These are phyloP conservation scores for Begonia loranthoides DNA, from an alignment of 306 rosid species.

Conservation along the genomic window DNA sequence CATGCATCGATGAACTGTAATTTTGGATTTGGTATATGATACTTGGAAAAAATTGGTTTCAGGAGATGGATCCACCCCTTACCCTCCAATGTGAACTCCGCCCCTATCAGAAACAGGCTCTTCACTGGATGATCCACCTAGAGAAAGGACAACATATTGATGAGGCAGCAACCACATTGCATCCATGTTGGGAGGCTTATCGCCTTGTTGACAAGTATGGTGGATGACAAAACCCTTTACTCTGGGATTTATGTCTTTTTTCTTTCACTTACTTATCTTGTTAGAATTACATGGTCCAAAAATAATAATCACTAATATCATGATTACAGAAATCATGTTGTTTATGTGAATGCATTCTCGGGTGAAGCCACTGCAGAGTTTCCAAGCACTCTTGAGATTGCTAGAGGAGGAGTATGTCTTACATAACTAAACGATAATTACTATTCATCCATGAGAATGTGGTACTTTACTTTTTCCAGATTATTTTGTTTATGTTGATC, in stretches of 20 bases:
- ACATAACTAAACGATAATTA: conserved; percentile 11
- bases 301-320: too few relatives aligned
- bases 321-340: conserved; percentile 29
- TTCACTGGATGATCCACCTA: conserved; percentile 72
- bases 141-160: conserved; percentile 67
- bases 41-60: conserved; percentile 12
- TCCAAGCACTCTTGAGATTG: conserved; percentile 93
- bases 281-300: too few relatives aligned
- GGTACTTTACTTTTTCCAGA: not conserved
- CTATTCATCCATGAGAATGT: not conserved
- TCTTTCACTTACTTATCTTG: not conserved
- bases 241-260: conserved; percentile 1
- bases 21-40: conserved; percentile 7
- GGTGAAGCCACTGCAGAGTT: conserved; percentile 81
- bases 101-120: conserved; percentile 89
- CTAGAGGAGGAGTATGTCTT: conserved; percentile 87
- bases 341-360: conserved; percentile 85
- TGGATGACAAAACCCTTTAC: not conserved
- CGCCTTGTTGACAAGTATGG: conserved; percentile 63
- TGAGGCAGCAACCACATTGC: conserved; percentile 64
- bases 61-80: conserved; percentile 89
- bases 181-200: conserved; percentile 97
- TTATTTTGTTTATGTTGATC: conserved; percentile 15
- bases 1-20: conserved; percentile 9
- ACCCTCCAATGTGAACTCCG: conserved; percentile 71